Evolutionary conservation across 2,329 filamentous ascomycete species (phyloP).

Genomic region (Colletotrichum neosansevieriae): DNA sequence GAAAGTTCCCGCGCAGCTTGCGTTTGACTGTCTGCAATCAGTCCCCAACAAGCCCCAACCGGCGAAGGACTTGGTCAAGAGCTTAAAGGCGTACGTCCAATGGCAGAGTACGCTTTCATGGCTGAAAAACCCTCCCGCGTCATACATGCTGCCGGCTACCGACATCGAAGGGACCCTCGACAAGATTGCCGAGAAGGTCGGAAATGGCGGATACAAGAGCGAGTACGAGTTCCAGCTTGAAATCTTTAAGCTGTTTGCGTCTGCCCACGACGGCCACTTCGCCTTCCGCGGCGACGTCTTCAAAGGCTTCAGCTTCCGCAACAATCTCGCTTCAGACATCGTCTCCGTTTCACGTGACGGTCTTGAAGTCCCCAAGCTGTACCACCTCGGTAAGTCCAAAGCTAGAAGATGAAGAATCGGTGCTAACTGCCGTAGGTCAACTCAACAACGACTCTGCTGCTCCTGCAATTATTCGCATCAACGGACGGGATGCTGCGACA

Average conservation of each 20-base stretch:
- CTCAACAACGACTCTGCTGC: slow-evolving; percentile 30
- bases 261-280: slow-evolving; percentile 75
- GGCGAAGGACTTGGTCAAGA: slow-evolving; percentile 51
- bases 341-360: slow-evolving; percentile 73
- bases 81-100: slow-evolving; percentile 56
- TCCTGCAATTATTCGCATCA: slow-evolving; percentile 65
- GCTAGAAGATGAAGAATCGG: too few species aligned
- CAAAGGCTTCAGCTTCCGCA: slow-evolving; percentile 61
- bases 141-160: slow-evolving; percentile 61
- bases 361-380: slow-evolving; percentile 67
- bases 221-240: slow-evolving; percentile 68
- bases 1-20: slow-evolving; percentile 52
- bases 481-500: slow-evolving; percentile 64
- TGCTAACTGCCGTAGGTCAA: slow-evolving; percentile 22
- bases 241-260: slow-evolving; percentile 61
- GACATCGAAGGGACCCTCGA: slow-evolving; percentile 62
- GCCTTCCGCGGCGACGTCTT: slow-evolving; percentile 66
- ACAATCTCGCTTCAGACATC: slow-evolving; percentile 51
- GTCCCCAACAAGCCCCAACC: slow-evolving; percentile 53
- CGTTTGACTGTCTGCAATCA: slow-evolving; percentile 53
- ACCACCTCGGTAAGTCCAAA: slow-evolving; percentile 57
- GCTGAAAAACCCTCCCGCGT: slow-evolving; percentile 63
- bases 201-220: slow-evolving; percentile 57
- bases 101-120: slow-evolving; percentile 63
- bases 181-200: slow-evolving; percentile 57